Evolutionary conservation across 139 green algal species (phyloP).

Genomic region (Pedinophyceae sp.): DNA sequence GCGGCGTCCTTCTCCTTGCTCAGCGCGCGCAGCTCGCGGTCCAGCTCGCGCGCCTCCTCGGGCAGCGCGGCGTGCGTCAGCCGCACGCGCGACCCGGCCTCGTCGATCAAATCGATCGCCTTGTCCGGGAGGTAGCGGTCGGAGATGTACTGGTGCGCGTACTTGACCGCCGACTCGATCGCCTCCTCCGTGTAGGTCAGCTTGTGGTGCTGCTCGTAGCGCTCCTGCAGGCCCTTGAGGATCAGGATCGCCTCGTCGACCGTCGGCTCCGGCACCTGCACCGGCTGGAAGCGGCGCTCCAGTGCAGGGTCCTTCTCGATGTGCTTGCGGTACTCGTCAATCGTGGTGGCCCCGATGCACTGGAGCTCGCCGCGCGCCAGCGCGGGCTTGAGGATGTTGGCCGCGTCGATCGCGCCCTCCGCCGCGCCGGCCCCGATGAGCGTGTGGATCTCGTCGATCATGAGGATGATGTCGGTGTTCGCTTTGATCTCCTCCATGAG

Average conservation of each 20-base stretch:
- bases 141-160: conserved; percentile 18
- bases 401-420: conserved; percentile 95
- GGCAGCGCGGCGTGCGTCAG: conserved; percentile 90
- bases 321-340: conserved; percentile 99
- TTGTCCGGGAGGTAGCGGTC: conserved; percentile 43
- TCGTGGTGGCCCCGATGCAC: conserved; percentile 96
- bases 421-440: conserved; percentile 93
- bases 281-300: conserved; percentile 54
- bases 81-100: conserved; percentile 89
- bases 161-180: conserved; percentile 11
- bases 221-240: conserved; percentile 7
- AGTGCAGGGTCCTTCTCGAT: conserved; percentile 99
- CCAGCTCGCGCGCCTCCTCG: conserved; percentile 85
- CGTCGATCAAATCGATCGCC: conserved; percentile 98
- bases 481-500: conserved; percentile 99
- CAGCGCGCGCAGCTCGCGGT: conserved; percentile 77
- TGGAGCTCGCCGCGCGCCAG: conserved; percentile 95
- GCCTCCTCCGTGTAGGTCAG: conserved; percentile 15
- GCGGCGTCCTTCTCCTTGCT: conserved; percentile 98
- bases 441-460: conserved; percentile 94
- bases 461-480: conserved; percentile 96
- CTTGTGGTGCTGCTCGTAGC: conserved; percentile 16
- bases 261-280: conserved; percentile 12
- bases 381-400: conserved; percentile 98
- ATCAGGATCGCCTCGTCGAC: conserved; percentile 15